Conservation (phyloP, 345 rosid genomes). For the Populus deltoides region DNA sequence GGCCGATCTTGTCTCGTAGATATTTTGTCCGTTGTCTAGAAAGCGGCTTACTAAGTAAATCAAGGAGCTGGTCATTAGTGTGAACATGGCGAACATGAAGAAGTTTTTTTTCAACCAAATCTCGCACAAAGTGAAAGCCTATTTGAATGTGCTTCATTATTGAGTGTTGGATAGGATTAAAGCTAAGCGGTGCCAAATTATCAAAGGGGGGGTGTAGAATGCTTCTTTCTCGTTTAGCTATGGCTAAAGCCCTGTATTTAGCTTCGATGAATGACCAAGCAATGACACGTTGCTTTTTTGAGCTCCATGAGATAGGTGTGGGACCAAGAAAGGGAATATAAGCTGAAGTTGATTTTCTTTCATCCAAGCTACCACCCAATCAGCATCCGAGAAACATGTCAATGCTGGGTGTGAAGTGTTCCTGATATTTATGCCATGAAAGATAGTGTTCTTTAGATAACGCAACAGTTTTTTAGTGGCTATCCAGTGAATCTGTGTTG, state of each 20-base stretch:
- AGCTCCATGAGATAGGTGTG: background rate
- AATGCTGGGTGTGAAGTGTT: background rate
- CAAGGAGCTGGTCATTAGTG: background rate
- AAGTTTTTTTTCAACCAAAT: background rate
- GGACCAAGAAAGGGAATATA: background rate
- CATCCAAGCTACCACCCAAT: background rate
- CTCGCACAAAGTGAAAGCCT: background rate
- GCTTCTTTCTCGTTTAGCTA: too few relatives aligned
- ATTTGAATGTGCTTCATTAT: background rate
- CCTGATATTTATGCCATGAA: background rate
- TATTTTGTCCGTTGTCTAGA: accelerated
- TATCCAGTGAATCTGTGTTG: background rate
- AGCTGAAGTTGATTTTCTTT: background rate
- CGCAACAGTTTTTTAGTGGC: background rate
- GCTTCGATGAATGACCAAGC: background rate
- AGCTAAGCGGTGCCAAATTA: background rate
- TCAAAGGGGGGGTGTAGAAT: too few relatives aligned
- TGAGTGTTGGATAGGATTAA: background rate
- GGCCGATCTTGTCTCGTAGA: background rate
- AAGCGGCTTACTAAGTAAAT: background rate
- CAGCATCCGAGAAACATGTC: background rate
- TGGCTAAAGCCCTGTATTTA: background rate
- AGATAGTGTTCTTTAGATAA: background rate
- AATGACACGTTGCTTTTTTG: background rate
- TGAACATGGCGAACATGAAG: background rate